Evolutionary conservation across 768 basidiomycete species (phyloP), one percentile per base, ranked within the genome.

Genomic region (Panellus pusillus): DNA sequence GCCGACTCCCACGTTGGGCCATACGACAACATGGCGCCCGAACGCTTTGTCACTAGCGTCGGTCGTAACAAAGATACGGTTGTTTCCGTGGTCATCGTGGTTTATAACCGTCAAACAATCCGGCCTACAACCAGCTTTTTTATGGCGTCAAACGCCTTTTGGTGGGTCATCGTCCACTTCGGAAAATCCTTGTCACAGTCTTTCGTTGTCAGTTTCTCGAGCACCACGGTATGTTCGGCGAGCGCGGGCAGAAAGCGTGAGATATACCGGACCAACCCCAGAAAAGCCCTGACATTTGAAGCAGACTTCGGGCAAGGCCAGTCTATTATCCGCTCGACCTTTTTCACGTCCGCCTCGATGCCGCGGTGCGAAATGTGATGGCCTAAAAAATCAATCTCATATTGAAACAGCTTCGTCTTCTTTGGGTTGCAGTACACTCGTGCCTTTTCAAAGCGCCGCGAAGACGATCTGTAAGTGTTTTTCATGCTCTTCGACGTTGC

Each of bases 11-110:
- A n/a, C n/a, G n/a, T n/a, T n/a, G n/a, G n/a, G n/a, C n/a, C n/a
- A n/a, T n/a, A n/a, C n/a, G n/a, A n/a, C n/a, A n/a, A n/a, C n/a
- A n/a, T n/a, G n/a, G n/a, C n/a, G n/a, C n/a, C n/a, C n/a, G n/a
- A n/a, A n/a, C n/a, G n/a, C n/a, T n/a, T 32, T 32, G 31, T 32
- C 31, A 32, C 31, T 32, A 0, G 73, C 70, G 57, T 72, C 70
- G 7, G 62, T 63, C 0, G 68, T 70, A 5, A 74, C 66, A 52
- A 68, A 74, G 39, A 74, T 73, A 14, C 63, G 62, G 48, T 72
- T 66, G 0, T 61, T 41, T 0, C 63, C 65, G 15, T 61, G 60
- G 9, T 68, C 49, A 2, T 61, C 43, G 43, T 73, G 66, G 47
- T 72, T 62, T 20, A 72, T 72, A 0, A 54, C 32, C 0, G 66